Base-by-base conservation (phyloP, 495 filamentous ascomycete species). In the Penicillium coffeae region DNA sequence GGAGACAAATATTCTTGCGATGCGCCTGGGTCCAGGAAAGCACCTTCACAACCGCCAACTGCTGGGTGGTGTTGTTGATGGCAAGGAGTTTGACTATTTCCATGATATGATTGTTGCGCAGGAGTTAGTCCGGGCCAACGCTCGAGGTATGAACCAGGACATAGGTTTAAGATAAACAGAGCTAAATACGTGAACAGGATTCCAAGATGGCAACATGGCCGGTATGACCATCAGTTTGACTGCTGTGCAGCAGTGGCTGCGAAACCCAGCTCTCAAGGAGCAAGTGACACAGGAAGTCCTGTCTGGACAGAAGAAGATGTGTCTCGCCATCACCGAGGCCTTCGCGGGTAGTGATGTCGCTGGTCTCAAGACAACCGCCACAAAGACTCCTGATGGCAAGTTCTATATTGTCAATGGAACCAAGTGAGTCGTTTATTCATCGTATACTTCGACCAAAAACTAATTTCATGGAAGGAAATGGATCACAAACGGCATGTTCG, bases 341-440 rank as follows among this genome's bases (percentile, higher is more conserved):
- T 95, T 95, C 65, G 89, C 89, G 20, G 88, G 89, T 4, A 88
- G 84, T 45, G 89, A 95, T 69, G 89, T 95, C 8, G 88, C 89
- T 7, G 85, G 88, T 14, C 75, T 95, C 12, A 77, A 87, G 46
- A 92, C 88, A 3, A 92, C 89, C 1, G 89, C 89, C 8, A 78
- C 74, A 50, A 88, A 90, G 75, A 91, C 86, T 12, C 71, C 85
- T 8, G 89, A 92, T 65, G 88, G 89, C 42, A 88, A 87, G 62
- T 77, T 88, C 67, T 94, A 90, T 63, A 84, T 92, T 51, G 80
- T 94, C 52, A 90, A 89, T 65, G 89, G 89, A 50, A 92, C 87
- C 55, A 94, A 92, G 69, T 72, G 51, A 57, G 56, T 55, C 5
- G 21, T 7, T 3, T 21, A 30, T 44, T 10, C 5, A 22, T 20